Evolutionary conservation across 371 early-diverging fungal genomes (phyloP), one percentile per base, ranked within the genome.

Genomic region (Circinella umbellata): DNA sequence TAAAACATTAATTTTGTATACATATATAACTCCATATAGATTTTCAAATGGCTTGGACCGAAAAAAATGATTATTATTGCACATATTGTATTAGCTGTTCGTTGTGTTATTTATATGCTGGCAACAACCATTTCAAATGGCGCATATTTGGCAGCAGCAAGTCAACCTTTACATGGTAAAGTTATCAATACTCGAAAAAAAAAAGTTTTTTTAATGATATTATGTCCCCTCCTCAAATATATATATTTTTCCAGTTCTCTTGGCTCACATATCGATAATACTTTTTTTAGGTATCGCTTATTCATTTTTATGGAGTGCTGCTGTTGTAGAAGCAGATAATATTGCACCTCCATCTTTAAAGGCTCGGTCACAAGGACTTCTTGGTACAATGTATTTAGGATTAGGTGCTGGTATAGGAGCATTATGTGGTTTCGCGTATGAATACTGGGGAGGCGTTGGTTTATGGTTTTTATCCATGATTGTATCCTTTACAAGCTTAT

Each of bases 261-360:
- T 15, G 11, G 47, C 3, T 15, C 47, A 47, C 47, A 47, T 3
- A 0, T 15, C 47, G 3, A 47, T 27, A 27, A 27, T 27, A 42
- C 3, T 51, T 6, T 60, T 6, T 51, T 11, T 64, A 75, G 75
- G 75, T 61, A 51, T 63, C 27, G 27, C 46, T 0, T 78, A 75
- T 39, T 76, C 81, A 2, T 60, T 79, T 60, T 63, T 75, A 1
- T 81, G 79, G 81, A 76, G 74, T 67, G 79, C 81, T 11, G 77
- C 70, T 10, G 79, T 76, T 3, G 63, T 81, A 35, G 73, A 81
- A 42, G 79, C 78, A 18, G 77, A 81, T 67, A 67, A 55, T 7
- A 69, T 78, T 27, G 81, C 81, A 1, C 75, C 75, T 4, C 37
- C 36, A 0, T 61, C 66, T 1, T 42, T 78, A 14, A 78, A 75